Conservation (phyloP, 805 yeast genomes). For the Schwanniomyces sp. region DNA sequence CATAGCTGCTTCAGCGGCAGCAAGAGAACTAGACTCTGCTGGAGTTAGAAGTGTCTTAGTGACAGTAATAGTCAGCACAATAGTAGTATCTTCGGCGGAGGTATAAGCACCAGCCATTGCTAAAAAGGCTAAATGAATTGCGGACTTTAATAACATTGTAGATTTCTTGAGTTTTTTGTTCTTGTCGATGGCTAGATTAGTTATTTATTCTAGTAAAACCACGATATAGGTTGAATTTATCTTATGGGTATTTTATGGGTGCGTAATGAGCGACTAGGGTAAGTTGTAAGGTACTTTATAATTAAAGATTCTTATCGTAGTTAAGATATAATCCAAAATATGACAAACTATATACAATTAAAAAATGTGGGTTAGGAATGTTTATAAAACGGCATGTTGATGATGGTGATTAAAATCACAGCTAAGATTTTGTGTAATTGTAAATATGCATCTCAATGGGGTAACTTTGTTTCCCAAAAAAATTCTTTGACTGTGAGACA, state of each 20-base stretch:
- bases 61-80: conserved; percentile 43
- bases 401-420: neutral
- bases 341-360: neutral
- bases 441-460: neutral
- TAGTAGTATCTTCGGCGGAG: conserved; percentile 41
- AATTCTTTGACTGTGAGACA: neutral
- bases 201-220: neutral
- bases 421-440: neutral
- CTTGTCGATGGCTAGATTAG: neutral
- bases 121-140: conserved; percentile 13
- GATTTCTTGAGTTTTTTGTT: neutral
- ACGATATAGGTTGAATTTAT: neutral
- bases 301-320: neutral
- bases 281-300: neutral
- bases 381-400: neutral
- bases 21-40: conserved; percentile 37
- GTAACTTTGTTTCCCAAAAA: neutral
- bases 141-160: conserved; percentile 13
- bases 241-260: neutral
- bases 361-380: neutral
- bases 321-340: neutral
- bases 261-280: conserved; percentile 6
- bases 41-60: conserved; percentile 49
- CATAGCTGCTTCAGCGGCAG: conserved; percentile 12
- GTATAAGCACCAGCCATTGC: conserved; percentile 13